A percentile compares a stretch with the other conserved stretches of the same genome.
Conservation (phyloP, 208 protist genomes). For the Wallacemonas sp. region DNA sequence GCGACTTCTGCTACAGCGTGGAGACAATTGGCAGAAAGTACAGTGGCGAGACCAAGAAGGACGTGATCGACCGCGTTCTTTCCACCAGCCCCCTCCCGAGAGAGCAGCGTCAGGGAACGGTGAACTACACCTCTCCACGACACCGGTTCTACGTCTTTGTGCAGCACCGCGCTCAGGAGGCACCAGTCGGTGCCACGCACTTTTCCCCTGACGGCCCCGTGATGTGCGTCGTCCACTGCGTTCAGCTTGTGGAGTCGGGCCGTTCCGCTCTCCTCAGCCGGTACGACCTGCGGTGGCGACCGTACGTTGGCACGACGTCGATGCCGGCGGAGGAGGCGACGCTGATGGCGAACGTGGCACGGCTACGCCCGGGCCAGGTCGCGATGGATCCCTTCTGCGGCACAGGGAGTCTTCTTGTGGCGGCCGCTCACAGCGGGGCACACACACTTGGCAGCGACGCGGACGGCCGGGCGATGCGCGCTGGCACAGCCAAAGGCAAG, state of each 20-base stretch:
- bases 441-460: conserved; percentile 89
- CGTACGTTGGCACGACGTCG: conserved; percentile 95
- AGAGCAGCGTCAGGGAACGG: background rate
- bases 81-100: background rate
- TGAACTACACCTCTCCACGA: conserved; percentile 22
- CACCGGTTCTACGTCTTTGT: conserved; percentile 55
- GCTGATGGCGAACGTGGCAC: conserved; percentile 90
- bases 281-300: conserved; percentile 85
- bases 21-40: conserved; percentile 81
- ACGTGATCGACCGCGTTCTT: conserved; percentile 36
- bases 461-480: conserved; percentile 85
- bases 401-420: conserved; percentile 87
- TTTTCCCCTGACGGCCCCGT: conserved; percentile 45
- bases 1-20: conserved; percentile 51
- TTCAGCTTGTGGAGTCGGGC: conserved; percentile 30
- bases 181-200: conserved; percentile 32
- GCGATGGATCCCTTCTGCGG: conserved; percentile 95
- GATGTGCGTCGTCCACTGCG: conserved; percentile 48
- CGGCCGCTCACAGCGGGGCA: conserved; percentile 86
- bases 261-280: conserved; percentile 52
- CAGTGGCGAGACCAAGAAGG: conserved; percentile 43
- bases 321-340: conserved; percentile 95
- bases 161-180: conserved; percentile 50
- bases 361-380: conserved; percentile 47
- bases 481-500: conserved; percentile 47